phyloP scores from a whole-genome alignment of 2,329 filamentous ascomycete genomes.

The Ilyonectria robusta region DNA sequence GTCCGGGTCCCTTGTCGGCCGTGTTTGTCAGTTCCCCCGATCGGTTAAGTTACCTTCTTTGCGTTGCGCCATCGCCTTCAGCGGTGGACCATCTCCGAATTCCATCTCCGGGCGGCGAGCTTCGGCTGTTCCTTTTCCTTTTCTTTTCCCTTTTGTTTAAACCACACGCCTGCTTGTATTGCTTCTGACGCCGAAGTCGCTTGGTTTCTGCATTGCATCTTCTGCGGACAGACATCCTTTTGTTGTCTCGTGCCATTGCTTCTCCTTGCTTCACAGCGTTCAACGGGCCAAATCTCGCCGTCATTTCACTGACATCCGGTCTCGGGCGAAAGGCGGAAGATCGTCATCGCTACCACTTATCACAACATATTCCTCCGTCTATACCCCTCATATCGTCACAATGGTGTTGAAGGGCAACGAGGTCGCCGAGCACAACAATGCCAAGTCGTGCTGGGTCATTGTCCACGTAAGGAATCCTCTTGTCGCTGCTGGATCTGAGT shows the following conservation, averaged over 20 bases:
- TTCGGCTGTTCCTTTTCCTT: constrained; percentile 3
- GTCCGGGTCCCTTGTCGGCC: constrained; percentile 29
- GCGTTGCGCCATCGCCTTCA: not conserved
- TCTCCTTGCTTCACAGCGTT: not conserved
- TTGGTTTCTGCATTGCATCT: not conserved
- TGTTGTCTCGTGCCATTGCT: not conserved
- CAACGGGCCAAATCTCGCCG: constrained; percentile 3
- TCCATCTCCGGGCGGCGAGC: not conserved
- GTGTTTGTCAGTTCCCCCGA: not conserved
- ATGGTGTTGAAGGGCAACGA: constrained; percentile 67
- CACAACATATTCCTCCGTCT: not conserved
- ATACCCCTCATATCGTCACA: constrained; percentile 38
- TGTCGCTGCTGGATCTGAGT: not conserved
- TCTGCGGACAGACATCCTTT: not conserved
- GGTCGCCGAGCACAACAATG: constrained; percentile 80
- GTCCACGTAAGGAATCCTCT: constrained; percentile 73
- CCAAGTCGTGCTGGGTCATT: constrained; percentile 92
- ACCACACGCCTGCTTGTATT: not conserved
- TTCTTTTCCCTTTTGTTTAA: not conserved
- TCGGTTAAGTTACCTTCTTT: too few species aligned
- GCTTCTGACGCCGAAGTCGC: not conserved
- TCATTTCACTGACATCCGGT: constrained; percentile 34
- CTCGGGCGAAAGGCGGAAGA: constrained; percentile 43
- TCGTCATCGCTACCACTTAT: not conserved
- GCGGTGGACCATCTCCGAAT: constrained; percentile 4